Percentiles rank a stretch among this genome's conserved stretches.
Evolutionary conservation across 257 asterid species (phyloP).

Genomic region (Solanum acaule): DNA sequence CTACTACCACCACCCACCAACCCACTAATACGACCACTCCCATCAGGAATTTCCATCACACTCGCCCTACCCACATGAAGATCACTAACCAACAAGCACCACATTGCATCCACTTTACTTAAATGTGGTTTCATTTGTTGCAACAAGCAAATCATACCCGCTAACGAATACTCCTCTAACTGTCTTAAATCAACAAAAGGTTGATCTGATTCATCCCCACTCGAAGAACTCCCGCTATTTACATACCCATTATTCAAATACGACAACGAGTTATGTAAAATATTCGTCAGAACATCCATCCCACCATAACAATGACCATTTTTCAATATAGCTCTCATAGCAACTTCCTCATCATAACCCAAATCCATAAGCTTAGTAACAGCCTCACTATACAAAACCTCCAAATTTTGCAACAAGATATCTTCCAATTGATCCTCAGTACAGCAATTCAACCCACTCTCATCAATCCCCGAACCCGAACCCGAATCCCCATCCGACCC

Average conservation of each 20-base stretch:
- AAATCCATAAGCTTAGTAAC: slow-evolving; percentile 29
- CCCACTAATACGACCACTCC: slow-evolving; percentile 22
- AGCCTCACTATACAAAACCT: slow-evolving; percentile 51
- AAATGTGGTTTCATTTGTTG: slow-evolving; percentile 77
- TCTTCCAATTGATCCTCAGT: slow-evolving; percentile 50
- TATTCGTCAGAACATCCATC: slow-evolving; percentile 78
- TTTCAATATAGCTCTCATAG: slow-evolving; percentile 46
- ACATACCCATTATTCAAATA: slow-evolving; percentile 38
- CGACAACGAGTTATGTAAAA: slow-evolving; percentile 66
- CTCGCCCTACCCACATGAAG: slow-evolving; percentile 89
- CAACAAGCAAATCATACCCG: slow-evolving; percentile 80
- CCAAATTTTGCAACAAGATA: slow-evolving; percentile 47
- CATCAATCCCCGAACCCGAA: not conserved
- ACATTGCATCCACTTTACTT: slow-evolving; percentile 87
- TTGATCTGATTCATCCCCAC: slow-evolving; percentile 23
- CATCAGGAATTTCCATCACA: slow-evolving; percentile 65
- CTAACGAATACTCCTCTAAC: slow-evolving; percentile 73
- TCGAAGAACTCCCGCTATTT: slow-evolving; percentile 11
- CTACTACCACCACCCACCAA: slow-evolving; percentile 10
- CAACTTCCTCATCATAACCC: slow-evolving; percentile 62
- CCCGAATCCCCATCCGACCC: not conserved
- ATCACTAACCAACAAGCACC: slow-evolving; percentile 91
- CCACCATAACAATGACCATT: slow-evolving; percentile 74
- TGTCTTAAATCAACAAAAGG: slow-evolving; percentile 62
- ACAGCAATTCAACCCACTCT: slow-evolving; percentile 28